Conservation (phyloP, 2,329 filamentous ascomycete genomes). For the Fusarium equiseti region DNA sequence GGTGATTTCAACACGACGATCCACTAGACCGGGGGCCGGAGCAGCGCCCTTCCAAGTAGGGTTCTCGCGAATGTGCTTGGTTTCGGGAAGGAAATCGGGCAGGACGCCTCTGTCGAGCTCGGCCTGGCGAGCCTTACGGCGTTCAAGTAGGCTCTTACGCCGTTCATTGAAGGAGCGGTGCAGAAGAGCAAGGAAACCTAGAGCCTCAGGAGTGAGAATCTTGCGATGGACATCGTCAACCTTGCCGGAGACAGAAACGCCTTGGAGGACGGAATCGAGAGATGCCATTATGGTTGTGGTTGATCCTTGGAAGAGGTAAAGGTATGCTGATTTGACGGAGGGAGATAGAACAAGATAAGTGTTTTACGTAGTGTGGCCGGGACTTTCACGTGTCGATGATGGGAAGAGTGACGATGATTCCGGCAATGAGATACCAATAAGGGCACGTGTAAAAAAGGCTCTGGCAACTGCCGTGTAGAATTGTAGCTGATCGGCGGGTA, state of each 20-base stretch:
- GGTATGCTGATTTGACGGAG: slow-evolving; percentile 10
- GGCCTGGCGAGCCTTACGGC: slow-evolving; percentile 86
- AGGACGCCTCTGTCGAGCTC: slow-evolving; percentile 91
- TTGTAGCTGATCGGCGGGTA: neutral
- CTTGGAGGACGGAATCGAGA: slow-evolving; percentile 83
- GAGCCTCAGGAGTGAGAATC: slow-evolving; percentile 90
- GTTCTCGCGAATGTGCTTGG: slow-evolving; percentile 93
- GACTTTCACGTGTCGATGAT: slow-evolving; percentile 53
- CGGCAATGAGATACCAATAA: slow-evolving; percentile 28
- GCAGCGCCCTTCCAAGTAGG: slow-evolving; percentile 92
- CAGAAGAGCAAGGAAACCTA: slow-evolving; percentile 91
- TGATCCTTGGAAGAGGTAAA: slow-evolving; percentile 7
- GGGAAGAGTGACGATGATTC: slow-evolving; percentile 29
- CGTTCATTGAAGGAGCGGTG: slow-evolving; percentile 94
- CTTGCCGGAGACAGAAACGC: slow-evolving; percentile 85
- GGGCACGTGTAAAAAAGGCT: slow-evolving; percentile 13
- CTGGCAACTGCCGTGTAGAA: slow-evolving; percentile 10
- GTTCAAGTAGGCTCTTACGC: slow-evolving; percentile 88
- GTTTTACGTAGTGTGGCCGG: slow-evolving; percentile 20
- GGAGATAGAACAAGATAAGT: neutral
- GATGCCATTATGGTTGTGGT: slow-evolving; percentile 67
- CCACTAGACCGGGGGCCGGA: slow-evolving; percentile 90
- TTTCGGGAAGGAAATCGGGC: slow-evolving; percentile 96
- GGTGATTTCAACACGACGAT: slow-evolving; percentile 96
- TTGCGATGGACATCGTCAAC: slow-evolving; percentile 85